Percentiles rank a stretch among this genome's conserved stretches.
These are phyloP conservation scores for Blumeria graminis DNA, from an alignment of 2,329 filamentous ascomycete genomes.

Conservation along the genomic window DNA sequence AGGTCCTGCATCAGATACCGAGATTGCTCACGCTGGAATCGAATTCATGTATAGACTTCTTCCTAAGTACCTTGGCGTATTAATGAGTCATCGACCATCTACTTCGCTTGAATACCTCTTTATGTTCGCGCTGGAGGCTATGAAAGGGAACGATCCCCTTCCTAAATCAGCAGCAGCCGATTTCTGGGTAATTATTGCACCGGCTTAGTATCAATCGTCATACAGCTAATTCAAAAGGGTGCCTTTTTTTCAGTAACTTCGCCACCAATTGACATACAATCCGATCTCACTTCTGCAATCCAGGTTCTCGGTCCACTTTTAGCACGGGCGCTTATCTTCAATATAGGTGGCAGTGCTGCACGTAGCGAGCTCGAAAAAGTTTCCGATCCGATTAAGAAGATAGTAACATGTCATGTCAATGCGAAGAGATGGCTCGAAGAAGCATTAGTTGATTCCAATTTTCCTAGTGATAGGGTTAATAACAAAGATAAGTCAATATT, in stretches of 20 bases:
- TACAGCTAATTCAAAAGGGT: constrained; percentile 17
- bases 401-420: constrained; percentile 30
- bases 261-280: constrained; percentile 5
- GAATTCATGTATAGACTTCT: constrained; percentile 45
- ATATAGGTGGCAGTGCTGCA: constrained; percentile 42
- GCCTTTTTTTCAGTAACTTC: constrained; percentile 26
- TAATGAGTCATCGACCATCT: constrained; percentile 32
- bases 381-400: constrained; percentile 44
- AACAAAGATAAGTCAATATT: constrained; percentile 36
- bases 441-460: constrained; percentile 25
- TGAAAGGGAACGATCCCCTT: constrained; percentile 47
- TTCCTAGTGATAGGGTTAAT: constrained; percentile 32
- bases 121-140: constrained; percentile 42
- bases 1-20: constrained; percentile 39
- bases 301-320: constrained; percentile 35
- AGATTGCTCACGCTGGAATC: constrained; percentile 49
- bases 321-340: constrained; percentile 33
- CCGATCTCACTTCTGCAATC: constrained; percentile 18
- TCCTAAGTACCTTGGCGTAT: constrained; percentile 31
- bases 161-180: constrained; percentile 51
- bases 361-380: constrained; percentile 50
- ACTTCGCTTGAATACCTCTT: constrained; percentile 41
- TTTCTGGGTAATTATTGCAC: constrained; percentile 36
- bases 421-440: constrained; percentile 38
- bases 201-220: too few species aligned